phyloP scores from a whole-genome alignment of 2,329 filamentous ascomycete species.

The Colletotrichum musae region DNA sequence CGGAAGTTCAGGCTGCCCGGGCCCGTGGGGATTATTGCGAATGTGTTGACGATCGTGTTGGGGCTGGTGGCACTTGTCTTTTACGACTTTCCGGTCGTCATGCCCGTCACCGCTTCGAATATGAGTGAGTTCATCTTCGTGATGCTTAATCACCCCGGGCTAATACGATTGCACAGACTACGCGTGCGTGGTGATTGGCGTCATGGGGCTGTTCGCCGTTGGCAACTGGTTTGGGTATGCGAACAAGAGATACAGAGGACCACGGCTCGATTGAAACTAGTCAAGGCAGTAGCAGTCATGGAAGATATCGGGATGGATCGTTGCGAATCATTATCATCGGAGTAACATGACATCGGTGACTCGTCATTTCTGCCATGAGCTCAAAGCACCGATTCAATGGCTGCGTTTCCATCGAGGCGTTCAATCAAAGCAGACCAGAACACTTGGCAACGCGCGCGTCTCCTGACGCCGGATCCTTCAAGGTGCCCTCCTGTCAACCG shows the following conservation, averaged over 20 bases:
- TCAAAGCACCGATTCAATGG: neutral
- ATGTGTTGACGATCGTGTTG: constrained; percentile 13
- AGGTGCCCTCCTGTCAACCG: neutral
- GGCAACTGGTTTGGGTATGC: constrained; percentile 24
- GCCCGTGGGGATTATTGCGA: neutral
- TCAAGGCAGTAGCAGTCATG: no score
- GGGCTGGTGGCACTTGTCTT: constrained; percentile 23
- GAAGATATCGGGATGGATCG: no score
- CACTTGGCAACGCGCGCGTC: neutral
- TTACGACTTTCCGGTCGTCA: constrained; percentile 26
- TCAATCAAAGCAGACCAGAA: neutral
- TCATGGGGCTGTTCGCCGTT: constrained; percentile 17
- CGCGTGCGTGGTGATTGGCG: neutral
- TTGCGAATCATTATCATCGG: neutral
- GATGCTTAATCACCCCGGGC: no score
- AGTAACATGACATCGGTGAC: neutral
- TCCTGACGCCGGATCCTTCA: neutral
- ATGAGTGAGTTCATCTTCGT: constrained; percentile 36
- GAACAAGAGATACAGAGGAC: constrained; percentile 12
- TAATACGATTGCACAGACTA: constrained; percentile 1
- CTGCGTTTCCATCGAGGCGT: neutral
- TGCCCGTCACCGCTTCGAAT: constrained; percentile 23
- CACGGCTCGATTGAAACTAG: neutral
- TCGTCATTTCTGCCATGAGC: neutral
- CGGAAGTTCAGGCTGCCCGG: constrained; percentile 15